These are phyloP conservation scores for Thinopyrum elongatum DNA, from an alignment of 176 grass and related monocot genomes.

Conservation along the genomic window DNA sequence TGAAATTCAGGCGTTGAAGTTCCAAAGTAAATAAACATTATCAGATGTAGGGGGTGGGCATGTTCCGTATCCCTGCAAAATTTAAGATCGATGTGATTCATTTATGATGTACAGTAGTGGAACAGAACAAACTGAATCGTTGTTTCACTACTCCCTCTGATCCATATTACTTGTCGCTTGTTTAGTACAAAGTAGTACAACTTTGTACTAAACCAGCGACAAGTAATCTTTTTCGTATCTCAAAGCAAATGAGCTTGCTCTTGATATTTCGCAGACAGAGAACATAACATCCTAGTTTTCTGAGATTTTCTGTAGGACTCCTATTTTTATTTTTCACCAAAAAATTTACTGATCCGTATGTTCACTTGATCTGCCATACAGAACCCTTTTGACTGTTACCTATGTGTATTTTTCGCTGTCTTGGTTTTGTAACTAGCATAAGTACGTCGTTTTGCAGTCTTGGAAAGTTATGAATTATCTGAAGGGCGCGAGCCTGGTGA, in stretches of 20 bases:
- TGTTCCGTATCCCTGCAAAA: no score
- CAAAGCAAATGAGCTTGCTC: neutral
- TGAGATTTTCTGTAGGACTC: neutral
- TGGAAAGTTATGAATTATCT: constrained; percentile 78
- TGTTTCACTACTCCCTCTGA: neutral
- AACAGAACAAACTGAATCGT: neutral
- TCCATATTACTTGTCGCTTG: no score
- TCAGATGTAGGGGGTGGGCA: no score
- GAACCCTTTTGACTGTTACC: neutral
- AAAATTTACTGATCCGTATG: neutral
- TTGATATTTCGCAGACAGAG: no score
- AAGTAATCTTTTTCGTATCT: neutral
- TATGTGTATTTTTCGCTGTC: neutral
- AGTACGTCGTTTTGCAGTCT: constrained; percentile 35
- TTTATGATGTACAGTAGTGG: neutral
- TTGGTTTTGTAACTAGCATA: neutral
- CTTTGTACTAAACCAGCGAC: no score
- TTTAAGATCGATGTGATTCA: neutral
- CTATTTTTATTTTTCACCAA: neutral
- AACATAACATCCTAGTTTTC: neutral
- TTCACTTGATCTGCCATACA: neutral
- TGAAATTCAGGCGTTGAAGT: no score
- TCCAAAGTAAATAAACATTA: no score
- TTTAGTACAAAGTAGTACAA: no score
- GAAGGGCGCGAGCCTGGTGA: constrained; percentile 58